Evolutionary conservation across 139 green algal genomes (phyloP), one percentile per base, ranked within the genome.

Genomic region (Tetradesmus obliquus): DNA sequence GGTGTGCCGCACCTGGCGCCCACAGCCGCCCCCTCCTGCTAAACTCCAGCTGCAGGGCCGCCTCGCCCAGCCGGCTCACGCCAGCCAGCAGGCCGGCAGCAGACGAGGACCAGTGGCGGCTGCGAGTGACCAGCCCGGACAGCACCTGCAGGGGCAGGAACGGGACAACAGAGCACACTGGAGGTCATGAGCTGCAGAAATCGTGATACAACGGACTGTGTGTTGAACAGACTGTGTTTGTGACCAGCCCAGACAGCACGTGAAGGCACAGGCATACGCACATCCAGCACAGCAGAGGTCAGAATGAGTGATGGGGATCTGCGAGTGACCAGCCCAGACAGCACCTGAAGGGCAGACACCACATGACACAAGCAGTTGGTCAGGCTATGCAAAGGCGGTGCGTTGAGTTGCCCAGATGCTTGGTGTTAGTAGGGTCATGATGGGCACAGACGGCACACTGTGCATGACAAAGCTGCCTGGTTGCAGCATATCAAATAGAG

Each of bases 31-130:
- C 94, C 66, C 92, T 86, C 32, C 94, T 88, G n/a, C 93, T 95
- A 79, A 89, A 92, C 89, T 96, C 94, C 89, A 96, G 94, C 90
- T 95, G 93, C 20, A 96, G 83, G 53, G 94, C 71, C 5, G 88
- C 92, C 62, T 95, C 93, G 1, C 74, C 60, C 76, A 92, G 55
- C 57, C 87, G 88, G 45, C 69, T 12, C 74, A 94, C 84, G 20
- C 58, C n/a, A n/a, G 53, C 69, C 5, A 79, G 22, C 54, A 93
- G n/a, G 0, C 51, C 60, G 58, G 8, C 79, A 62, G 92, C 92
- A 79, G 9, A 51, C 17, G 88, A 24, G 54, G 32, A 55, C 92
- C 92, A 94, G 3, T 66, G 45, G 54, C 69, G 53, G 60, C 82
- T 51, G 32, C 62, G 80, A 0, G 82, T 17, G 15, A 79, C n/a